A percentile compares a stretch with the other conserved stretches of the same genome.
Conservation (phyloP, 1,284 basidiomycete species). For the Austropuccinia psidii region DNA sequence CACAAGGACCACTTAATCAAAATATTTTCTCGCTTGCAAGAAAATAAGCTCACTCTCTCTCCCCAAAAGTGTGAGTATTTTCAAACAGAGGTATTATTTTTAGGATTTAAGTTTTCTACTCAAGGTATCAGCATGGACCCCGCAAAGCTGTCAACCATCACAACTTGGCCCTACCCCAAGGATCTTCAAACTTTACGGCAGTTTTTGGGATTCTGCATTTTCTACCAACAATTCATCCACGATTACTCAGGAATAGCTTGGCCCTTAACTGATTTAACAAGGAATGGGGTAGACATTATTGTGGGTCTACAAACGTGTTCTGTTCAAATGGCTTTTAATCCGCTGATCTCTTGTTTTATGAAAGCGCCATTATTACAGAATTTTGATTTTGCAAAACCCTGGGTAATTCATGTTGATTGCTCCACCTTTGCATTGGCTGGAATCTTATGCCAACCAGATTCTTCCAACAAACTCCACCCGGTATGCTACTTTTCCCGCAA, state of each 20-base stretch:
- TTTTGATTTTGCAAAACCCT: conserved; percentile 11
- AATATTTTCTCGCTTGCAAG: not conserved
- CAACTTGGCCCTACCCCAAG: conserved; percentile 13
- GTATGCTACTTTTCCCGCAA: conserved; percentile 31
- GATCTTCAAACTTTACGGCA: not conserved
- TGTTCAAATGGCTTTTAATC: no score
- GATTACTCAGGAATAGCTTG: no score
- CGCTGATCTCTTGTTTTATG: not conserved
- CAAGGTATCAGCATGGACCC: conserved; percentile 2
- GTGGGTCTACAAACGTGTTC: no score
- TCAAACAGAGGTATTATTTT: not conserved
- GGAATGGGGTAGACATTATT: not conserved
- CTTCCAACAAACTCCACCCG: conserved; percentile 5
- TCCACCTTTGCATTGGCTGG: conserved; percentile 38
- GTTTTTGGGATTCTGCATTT: conserved; percentile 10
- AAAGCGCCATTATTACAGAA: not conserved
- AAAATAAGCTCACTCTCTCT: not conserved
- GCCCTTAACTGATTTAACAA: not conserved
- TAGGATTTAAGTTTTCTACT: not conserved
- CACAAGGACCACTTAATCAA: not conserved
- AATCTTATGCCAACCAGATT: conserved; percentile 33
- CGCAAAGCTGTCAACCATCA: no score
- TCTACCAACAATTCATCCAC: conserved; percentile 11
- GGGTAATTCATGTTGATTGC: conserved; percentile 42
- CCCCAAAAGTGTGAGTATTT: conserved; percentile 9